Conservation (phyloP, 1,139 yeast species). For the Debaryomycetaceae sp. region DNA sequence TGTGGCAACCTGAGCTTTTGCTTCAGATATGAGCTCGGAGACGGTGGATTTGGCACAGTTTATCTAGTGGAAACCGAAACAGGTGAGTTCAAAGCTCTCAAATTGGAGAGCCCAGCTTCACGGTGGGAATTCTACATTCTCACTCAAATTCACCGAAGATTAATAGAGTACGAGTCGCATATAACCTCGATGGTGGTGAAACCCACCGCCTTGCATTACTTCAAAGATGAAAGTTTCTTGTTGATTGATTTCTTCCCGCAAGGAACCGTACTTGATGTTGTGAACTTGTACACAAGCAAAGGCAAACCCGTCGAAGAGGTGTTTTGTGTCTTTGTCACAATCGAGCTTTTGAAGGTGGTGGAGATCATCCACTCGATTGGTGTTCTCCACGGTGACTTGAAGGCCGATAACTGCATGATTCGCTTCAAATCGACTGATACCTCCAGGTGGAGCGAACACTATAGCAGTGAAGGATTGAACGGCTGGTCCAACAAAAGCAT, state of each 20-base stretch:
- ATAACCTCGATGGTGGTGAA: constrained; percentile 25
- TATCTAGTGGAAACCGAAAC: constrained; percentile 66
- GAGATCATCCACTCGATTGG: constrained; percentile 63
- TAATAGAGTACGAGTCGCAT: constrained; percentile 12
- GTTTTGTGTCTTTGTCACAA: constrained; percentile 59
- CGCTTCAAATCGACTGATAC: constrained; percentile 33
- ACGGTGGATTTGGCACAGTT: constrained; percentile 79
- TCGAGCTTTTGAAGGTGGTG: constrained; percentile 57
- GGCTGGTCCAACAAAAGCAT: constrained; percentile 60
- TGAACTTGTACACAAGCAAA: constrained; percentile 43
- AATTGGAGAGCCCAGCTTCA: constrained; percentile 67
- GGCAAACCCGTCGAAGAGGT: constrained; percentile 52
- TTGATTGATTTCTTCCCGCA: constrained; percentile 66
- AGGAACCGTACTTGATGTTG: constrained; percentile 75
- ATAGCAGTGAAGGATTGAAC: constrained; percentile 26
- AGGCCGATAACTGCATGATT: constrained; percentile 85
- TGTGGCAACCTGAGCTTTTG: constrained; percentile 53
- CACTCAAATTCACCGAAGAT: constrained; percentile 46
- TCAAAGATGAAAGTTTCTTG: constrained; percentile 71
- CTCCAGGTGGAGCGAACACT: constrained; percentile 20
- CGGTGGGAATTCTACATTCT: constrained; percentile 83
- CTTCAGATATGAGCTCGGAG: constrained; percentile 62
- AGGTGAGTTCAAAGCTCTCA: constrained; percentile 63
- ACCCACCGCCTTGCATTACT: constrained; percentile 54
- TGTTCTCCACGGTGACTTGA: constrained; percentile 81